Percentiles rank a stretch among this genome's conserved stretches.
Evolutionary conservation across 768 basidiomycete genomes (phyloP).

Genomic region (Obba rivulosa): DNA sequence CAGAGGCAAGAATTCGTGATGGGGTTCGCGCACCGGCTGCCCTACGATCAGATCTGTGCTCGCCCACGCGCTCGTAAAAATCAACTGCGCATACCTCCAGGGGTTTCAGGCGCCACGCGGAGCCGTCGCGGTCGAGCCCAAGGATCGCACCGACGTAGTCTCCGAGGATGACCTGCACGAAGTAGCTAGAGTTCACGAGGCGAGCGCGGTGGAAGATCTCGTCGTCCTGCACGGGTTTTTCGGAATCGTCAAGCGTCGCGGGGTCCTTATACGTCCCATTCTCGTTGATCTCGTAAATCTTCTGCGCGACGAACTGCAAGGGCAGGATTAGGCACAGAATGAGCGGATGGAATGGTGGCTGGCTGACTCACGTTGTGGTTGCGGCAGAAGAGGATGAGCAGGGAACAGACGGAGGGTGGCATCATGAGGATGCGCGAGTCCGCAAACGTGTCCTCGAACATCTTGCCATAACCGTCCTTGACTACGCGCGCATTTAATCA

Average conservation of each 20-base stretch:
- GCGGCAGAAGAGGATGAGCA: conserved; percentile 51
- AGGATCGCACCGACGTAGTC: conserved; percentile 58
- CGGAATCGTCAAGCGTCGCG: conserved; percentile 5
- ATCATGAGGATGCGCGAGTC: conserved; percentile 49
- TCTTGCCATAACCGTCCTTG: conserved; percentile 40
- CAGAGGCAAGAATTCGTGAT: conserved; percentile 50
- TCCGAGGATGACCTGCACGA: conserved; percentile 47
- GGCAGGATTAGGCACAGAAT: not conserved
- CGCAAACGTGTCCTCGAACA: conserved; percentile 49
- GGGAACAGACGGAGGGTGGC: conserved; percentile 46
- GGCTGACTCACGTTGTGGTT: conserved; percentile 53
- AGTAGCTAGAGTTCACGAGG: conserved; percentile 41
- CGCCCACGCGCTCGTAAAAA: not conserved
- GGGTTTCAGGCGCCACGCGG: conserved; percentile 46
- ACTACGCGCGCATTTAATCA: not conserved
- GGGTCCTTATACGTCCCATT: conserved; percentile 37
- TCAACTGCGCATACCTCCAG: conserved; percentile 31
- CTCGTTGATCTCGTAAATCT: conserved; percentile 53
- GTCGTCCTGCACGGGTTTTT: conserved; percentile 38
- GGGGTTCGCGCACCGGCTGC: conserved; percentile 44
- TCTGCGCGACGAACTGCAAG: conserved; percentile 47
- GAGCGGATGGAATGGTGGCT: not conserved
- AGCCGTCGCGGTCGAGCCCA: conserved; percentile 45
- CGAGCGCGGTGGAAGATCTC: conserved; percentile 54
- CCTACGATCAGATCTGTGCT: not conserved